Base-by-base conservation (phyloP, 352 stramenopile genomes). In the Phytophthora sojae region DNA sequence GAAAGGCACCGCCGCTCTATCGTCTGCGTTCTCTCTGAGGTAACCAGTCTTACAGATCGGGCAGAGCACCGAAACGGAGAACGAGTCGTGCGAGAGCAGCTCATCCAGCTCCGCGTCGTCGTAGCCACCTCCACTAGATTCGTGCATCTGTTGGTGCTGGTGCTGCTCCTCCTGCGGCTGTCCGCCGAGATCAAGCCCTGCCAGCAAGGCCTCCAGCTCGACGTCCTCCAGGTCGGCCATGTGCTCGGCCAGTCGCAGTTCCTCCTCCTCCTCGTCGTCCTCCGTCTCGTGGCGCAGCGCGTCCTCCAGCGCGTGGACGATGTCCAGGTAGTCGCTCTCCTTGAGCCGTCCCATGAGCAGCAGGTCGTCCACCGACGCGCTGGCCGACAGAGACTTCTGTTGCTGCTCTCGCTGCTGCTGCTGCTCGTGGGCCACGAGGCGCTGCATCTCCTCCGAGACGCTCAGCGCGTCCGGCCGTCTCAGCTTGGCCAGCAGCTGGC, bases 241-340 rank as follows among this genome's bases (percentile, higher is more conserved):
- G 47, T 89, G 72, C 56, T 89, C 59, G 1, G 75, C 81, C 26
- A 77, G 57, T 37, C 80, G 69, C 26, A 89, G 76, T 21, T 86
- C 73, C 4, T 76, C 61, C 2, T 85, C 74, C 4, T 77, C 76
- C 12, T 82, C 61, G 53, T 79, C 71, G 5, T 69, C 70, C 39
- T 76, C 55, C 62, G 79, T 75, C 29, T 93, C 85, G 21, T 86
- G 65, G 2, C 63, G 71, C 42, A 95, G 73, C 50, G 82, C 86
- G 37, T 92, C 83, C 63, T 95, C 88, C 51, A 95, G 72, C 58
- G 85, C 70, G 60, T 91, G 85, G 17, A 93, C 68, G 25, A 95
- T 88, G 7, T 94, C 86, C 52, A 94, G 51, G 44, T 94, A 95
- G 57, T 95, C 88, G 49, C 80, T 71, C 21, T 95, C 80, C 14